Conservation (phyloP, 176 grass and related monocot genomes). For the Triticum monococcum region DNA sequence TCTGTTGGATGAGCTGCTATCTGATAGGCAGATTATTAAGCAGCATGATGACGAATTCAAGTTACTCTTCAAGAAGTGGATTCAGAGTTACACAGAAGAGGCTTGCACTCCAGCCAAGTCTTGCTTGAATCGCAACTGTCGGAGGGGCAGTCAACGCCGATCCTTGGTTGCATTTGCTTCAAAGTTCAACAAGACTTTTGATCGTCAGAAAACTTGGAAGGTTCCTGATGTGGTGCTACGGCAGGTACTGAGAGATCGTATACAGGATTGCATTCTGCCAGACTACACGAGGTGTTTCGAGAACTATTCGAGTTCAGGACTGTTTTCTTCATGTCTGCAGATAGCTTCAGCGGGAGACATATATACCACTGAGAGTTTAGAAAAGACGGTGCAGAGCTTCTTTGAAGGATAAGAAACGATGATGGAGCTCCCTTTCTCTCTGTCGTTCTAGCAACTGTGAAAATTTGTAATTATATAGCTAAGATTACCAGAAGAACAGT, state of each 20-base stretch:
- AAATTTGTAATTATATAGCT: not conserved
- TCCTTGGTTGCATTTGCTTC: not conserved
- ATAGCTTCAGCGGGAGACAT: not conserved
- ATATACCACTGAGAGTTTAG: not conserved
- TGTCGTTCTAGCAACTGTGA: not conserved
- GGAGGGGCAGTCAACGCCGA: not conserved
- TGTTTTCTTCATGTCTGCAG: not conserved
- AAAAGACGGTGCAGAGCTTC: not conserved
- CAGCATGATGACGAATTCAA: not conserved
- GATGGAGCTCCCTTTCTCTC: not conserved
- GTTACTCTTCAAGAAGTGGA: not conserved
- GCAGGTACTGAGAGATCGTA: not conserved
- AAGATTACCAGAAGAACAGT: too few species aligned
- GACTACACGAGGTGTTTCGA: not conserved
- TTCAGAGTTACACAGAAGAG: not conserved
- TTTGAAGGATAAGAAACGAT: not conserved
- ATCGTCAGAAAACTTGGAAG: not conserved
- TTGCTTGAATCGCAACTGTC: not conserved
- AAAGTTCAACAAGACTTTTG: not conserved
- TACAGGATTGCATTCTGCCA: not conserved
- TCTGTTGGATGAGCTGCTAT: not conserved
- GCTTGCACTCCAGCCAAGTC: not conserved
- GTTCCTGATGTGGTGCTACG: not conserved
- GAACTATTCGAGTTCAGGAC: not conserved
- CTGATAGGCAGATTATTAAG: not conserved